A percentile compares a stretch with the other conserved stretches of the same genome.
Conservation (phyloP, 441 rosid genomes). For the Melastoma candidum region DNA sequence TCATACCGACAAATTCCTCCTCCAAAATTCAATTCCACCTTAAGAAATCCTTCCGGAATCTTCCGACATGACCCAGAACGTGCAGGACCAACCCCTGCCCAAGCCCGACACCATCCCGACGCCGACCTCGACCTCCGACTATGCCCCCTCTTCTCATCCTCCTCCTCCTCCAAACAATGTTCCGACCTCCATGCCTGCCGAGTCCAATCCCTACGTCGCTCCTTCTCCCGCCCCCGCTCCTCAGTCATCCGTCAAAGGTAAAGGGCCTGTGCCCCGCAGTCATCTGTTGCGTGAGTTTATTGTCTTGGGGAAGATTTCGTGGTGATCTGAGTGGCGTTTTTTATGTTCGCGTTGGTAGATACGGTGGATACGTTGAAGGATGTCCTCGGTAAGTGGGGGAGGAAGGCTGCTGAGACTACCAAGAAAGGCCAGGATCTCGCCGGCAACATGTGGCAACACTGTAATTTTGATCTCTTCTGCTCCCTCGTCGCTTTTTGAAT, state of each 20-base stretch:
- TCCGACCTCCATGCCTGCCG: slow-evolving; percentile 80
- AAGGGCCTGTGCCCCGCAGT: neutral
- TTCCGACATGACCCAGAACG: neutral
- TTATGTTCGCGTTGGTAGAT: slow-evolving; percentile 21
- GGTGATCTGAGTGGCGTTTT: no score
- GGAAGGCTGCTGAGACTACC: slow-evolving; percentile 69
- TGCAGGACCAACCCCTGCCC: slow-evolving; percentile 5
- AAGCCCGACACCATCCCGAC: slow-evolving; percentile 5
- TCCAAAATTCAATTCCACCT: no score
- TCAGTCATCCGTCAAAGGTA: slow-evolving; percentile 33
- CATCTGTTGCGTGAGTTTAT: neutral
- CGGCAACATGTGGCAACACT: slow-evolving; percentile 86
- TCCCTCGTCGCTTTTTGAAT: no score
- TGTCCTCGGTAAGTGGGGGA: slow-evolving; percentile 65
- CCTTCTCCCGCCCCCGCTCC: slow-evolving; percentile 41
- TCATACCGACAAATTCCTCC: no score
- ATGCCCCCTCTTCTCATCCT: slow-evolving; percentile 69
- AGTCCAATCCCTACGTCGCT: slow-evolving; percentile 72
- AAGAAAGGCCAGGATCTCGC: slow-evolving; percentile 88
- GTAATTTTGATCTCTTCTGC: slow-evolving; percentile 19
- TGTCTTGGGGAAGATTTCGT: neutral
- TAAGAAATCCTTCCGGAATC: no score
- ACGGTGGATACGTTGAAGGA: slow-evolving; percentile 71
- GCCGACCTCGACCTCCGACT: slow-evolving; percentile 39
- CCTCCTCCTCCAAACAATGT: slow-evolving; percentile 28